phyloP scores from a whole-genome alignment of 768 basidiomycete genomes.

The Trametopsis cervina region DNA sequence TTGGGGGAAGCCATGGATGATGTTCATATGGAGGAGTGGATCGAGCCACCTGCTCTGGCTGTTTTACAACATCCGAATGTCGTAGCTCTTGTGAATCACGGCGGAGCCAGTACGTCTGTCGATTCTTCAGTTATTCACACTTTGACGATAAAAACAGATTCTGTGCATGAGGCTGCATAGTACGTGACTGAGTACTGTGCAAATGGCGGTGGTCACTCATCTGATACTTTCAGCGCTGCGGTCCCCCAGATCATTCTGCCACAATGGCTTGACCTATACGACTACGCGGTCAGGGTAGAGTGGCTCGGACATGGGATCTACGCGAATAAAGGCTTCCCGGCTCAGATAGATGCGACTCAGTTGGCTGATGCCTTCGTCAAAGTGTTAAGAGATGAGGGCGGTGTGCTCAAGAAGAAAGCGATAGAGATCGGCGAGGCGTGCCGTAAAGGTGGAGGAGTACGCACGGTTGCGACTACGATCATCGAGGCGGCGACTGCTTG shows the following conservation, averaged over 20 bases:
- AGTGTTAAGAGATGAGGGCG: conserved; percentile 10
- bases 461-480: conserved; percentile 9
- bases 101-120: conserved; percentile 11
- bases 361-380: conserved; percentile 16
- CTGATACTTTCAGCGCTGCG: conserved; percentile 13
- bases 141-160: conserved; percentile 2
- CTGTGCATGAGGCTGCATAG: conserved; percentile 12
- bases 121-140: neutral
- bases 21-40: conserved; percentile 13
- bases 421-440: conserved; percentile 7
- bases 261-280: conserved; percentile 21
- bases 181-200: no score
- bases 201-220: no score
- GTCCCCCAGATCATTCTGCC: conserved; percentile 20
- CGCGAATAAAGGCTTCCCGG: conserved; percentile 15
- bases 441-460: conserved; percentile 9
- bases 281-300: conserved; percentile 18
- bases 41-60: conserved; percentile 10
- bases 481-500: conserved; percentile 2
- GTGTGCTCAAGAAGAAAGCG: conserved; percentile 6
- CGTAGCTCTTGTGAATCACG: conserved; percentile 12
- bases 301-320: conserved; percentile 19
- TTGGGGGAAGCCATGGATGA: conserved; percentile 2
- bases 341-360: conserved; percentile 13
- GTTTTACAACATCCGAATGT: conserved; percentile 13